Evolutionary conservation across 1,284 basidiomycete genomes (phyloP), one percentile per base, ranked within the genome.

Genomic region (Trichosporon sp.): DNA sequence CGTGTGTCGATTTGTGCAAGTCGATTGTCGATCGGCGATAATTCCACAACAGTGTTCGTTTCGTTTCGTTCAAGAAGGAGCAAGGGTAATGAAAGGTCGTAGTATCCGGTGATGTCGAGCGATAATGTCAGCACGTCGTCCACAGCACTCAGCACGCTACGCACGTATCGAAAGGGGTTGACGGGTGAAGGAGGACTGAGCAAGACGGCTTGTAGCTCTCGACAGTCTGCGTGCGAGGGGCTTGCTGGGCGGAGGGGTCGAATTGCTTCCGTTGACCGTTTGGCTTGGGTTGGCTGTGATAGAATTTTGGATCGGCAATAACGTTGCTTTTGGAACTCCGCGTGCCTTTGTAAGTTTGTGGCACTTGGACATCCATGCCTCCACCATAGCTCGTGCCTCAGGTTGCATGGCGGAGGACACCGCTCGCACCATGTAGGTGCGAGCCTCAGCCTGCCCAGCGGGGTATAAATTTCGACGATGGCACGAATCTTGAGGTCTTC

Each of bases 1-100:
- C 56, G 56, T 37, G 26, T 61, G 26, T 8, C 48, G 16, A 31
- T 16, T 14, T 4, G 10, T n/a, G 54, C 21, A 10, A 12, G 1
- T 21, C 19, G 61, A 70, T 73, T 65, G 63, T 54, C 67, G 68
- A 64, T 69, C 69, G 35, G 64, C 38, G 66, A 70, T 67, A 68
- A 40, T 38, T 46, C 26, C 43, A 6, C 43, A 46, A 12, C 43
- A 46, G 43, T 11, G 16, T 16, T 43, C 43, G 43, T 46, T 46
- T 46, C 16, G 35, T 35, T 32, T 32, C 35, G 48, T 31, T 35
- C 61, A 31, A 65, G 38, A 40, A 12, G 38, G 26, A 26, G 26
- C 26, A 10, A 12, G 11, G 38, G 38, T 10, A 40, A 40, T 10
- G 6, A 40, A 12, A 12, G 51, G 21, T 54, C 63, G 68, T 65